These are phyloP conservation scores for Microdochium trichocladiopsis DNA, from an alignment of 2,329 filamentous ascomycete genomes.

Conservation along the genomic window DNA sequence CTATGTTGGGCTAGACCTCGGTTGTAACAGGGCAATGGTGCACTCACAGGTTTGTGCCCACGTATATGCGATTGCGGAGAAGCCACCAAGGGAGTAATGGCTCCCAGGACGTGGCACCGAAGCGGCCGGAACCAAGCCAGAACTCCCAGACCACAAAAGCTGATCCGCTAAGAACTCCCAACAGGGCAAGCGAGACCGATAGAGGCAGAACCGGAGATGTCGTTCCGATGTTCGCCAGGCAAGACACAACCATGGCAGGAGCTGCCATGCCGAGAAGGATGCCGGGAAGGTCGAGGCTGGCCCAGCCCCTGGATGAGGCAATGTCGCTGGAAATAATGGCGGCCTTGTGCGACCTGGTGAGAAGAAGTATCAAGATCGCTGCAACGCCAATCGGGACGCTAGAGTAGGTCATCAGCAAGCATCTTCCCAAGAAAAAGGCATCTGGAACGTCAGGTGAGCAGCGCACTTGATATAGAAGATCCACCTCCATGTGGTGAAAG, in stretches of 20 bases:
- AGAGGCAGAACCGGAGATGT: constrained; percentile 31
- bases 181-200: constrained; percentile 33
- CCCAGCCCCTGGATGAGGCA: constrained; percentile 29
- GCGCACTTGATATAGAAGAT: constrained; percentile 56
- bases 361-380: constrained; percentile 38
- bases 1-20: background rate
- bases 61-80: constrained; percentile 40
- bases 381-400: constrained; percentile 43
- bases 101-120: constrained; percentile 32
- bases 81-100: constrained; percentile 48
- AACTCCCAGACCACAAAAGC: constrained; percentile 45
- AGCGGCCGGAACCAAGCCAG: constrained; percentile 25
- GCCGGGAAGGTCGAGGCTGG: constrained; percentile 45
- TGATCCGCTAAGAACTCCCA: constrained; percentile 30
- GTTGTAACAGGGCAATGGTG: background rate
- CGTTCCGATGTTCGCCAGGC: constrained; percentile 49
- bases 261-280: constrained; percentile 41
- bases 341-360: constrained; percentile 33
- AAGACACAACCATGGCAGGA: constrained; percentile 47
- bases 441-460: background rate
- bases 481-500: constrained; percentile 48
- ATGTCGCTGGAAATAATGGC: constrained; percentile 25
- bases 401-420: constrained; percentile 6
- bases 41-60: constrained; percentile 41
- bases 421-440: too few relatives aligned